These are phyloP conservation scores for Candida anglica DNA, from an alignment of 805 yeast species.

Conservation along the genomic window DNA sequence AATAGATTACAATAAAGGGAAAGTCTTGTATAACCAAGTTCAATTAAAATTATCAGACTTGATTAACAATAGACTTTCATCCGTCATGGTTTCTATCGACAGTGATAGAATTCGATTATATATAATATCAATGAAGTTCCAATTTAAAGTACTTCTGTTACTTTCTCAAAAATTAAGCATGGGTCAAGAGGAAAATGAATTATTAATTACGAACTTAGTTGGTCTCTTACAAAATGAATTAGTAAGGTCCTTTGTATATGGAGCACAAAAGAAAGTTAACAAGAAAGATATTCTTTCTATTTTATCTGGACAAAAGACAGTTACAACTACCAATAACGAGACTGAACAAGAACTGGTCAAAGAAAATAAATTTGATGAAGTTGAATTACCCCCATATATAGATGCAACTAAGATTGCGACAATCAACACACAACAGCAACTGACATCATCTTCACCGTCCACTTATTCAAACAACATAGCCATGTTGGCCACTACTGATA, in stretches of 20 bases:
- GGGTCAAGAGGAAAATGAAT: no score
- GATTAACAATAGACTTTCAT: slow-evolving; percentile 19
- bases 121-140: slow-evolving; percentile 26
- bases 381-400: slow-evolving; percentile 34
- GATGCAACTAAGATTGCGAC: slow-evolving; percentile 26
- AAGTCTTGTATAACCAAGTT: slow-evolving; percentile 11
- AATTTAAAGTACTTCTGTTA: slow-evolving; percentile 18
- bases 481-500: slow-evolving; percentile 7
- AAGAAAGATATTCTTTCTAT: slow-evolving; percentile 10
- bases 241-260: slow-evolving; percentile 10
- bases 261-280: slow-evolving; percentile 2
- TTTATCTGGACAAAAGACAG: slow-evolving; percentile 7
- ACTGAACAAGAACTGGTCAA: slow-evolving; percentile 1
- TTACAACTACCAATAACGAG: neutral
- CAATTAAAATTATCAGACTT: slow-evolving; percentile 22
- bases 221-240: slow-evolving; percentile 11
- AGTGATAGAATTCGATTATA: slow-evolving; percentile 28
- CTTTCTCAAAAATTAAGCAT: slow-evolving; percentile 6
- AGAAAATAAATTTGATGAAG: slow-evolving; percentile 25
- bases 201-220: slow-evolving; percentile 6
- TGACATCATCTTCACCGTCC: no score
- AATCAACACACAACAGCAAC: slow-evolving; percentile 3
- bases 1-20: slow-evolving; percentile 5
- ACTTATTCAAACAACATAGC: no score
- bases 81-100: slow-evolving; percentile 22